Conservation (phyloP, 129 eudicot genomes). For the sunflower (Helianthus annuus) region DNA sequence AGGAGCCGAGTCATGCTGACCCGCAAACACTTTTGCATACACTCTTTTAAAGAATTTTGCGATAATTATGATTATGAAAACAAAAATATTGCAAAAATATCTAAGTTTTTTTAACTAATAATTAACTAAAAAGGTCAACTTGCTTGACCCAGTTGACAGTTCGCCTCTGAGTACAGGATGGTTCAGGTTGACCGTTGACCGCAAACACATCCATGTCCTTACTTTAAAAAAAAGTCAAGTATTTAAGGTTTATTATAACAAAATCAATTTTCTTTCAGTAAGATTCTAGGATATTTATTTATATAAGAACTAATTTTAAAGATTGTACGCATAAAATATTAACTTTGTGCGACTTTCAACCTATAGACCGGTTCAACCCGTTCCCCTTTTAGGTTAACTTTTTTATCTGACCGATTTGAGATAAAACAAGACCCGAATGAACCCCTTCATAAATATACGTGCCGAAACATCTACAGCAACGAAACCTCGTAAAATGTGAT, state of each 20-base stretch:
- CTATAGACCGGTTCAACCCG: background rate
- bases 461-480: background rate
- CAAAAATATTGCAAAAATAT: background rate
- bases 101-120: too few species aligned
- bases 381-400: background rate
- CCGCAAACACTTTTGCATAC: background rate
- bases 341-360: background rate
- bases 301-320: too few species aligned
- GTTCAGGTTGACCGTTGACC: background rate
- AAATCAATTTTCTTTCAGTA: background rate
- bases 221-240: too few species aligned
- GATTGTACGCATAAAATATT: background rate
- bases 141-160: background rate
- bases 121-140: background rate
- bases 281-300: too few species aligned
- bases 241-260: background rate
- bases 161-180: background rate
- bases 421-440: background rate
- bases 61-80: background rate
- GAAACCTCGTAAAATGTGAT: conserved; percentile 2
- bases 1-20: background rate
- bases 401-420: background rate
- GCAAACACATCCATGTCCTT: background rate
- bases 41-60: background rate
- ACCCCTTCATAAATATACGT: background rate